Percentiles rank a stretch among this genome's conserved stretches.
These are phyloP conservation scores for Melaleuca quinquenervia DNA, from an alignment of 345 rosid genomes.

Conservation along the genomic window DNA sequence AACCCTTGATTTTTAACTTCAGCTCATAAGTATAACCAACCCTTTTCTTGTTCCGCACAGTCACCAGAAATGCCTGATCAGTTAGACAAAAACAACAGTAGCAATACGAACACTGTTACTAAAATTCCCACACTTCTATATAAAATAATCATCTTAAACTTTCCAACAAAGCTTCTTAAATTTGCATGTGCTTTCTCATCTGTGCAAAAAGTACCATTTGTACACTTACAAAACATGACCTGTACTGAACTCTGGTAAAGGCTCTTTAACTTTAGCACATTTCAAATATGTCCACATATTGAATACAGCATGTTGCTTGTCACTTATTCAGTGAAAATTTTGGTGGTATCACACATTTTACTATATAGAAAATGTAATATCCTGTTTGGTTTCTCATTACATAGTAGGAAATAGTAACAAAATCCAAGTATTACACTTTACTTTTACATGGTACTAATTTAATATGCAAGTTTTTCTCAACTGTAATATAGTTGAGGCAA, in stretches of 20 bases:
- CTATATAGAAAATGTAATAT: not conserved
- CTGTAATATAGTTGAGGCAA: not conserved
- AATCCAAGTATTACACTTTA: not conserved
- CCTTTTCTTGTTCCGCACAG: slow-evolving; percentile 82
- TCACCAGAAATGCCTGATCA: slow-evolving; percentile 80
- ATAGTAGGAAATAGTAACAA: not conserved
- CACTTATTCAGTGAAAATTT: not conserved
- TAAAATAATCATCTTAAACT: not conserved
- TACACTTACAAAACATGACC: not conserved
- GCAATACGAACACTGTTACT: not conserved
- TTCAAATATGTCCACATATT: not conserved
- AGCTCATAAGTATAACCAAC: slow-evolving; percentile 84
- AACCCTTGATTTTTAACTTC: slow-evolving; percentile 65
- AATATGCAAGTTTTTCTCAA: not conserved
- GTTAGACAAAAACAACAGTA: not conserved
- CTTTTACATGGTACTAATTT: not conserved
- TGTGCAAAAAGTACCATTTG: not conserved
- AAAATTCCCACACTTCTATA: not conserved
- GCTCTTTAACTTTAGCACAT: not conserved
- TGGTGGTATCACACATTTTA: not conserved
- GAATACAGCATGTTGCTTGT: not conserved
- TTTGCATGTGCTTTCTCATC: not conserved
- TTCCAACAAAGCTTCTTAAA: not conserved
- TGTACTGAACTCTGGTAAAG: not conserved
- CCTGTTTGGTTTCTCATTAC: not conserved